Conservation (phyloP, 139 green algal species). For the Tetraselmis chui region DNA sequence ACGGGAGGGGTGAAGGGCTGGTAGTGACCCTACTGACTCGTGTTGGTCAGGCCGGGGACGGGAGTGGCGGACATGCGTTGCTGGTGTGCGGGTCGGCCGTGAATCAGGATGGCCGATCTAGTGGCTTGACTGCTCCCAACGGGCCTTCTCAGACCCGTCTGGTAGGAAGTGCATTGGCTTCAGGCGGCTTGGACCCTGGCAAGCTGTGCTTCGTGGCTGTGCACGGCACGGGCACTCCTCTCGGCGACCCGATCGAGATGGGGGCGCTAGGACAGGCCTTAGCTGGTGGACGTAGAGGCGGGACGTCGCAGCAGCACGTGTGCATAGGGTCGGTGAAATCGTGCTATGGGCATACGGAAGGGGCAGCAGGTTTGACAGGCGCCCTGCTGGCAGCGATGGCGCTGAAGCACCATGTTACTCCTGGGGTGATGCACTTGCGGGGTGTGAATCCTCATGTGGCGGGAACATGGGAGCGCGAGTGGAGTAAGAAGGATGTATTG, state of each 20-base stretch:
- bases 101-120: constrained; percentile 85
- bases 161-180: constrained; percentile 27
- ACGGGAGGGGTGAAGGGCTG: constrained; percentile 76
- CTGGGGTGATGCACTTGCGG: neutral
- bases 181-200: neutral
- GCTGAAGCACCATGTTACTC: constrained; percentile 26
- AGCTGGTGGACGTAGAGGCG: neutral
- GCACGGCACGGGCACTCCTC: constrained; percentile 31
- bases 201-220: neutral
- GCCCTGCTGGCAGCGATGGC: constrained; percentile 45
- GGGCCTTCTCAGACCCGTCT: constrained; percentile 56
- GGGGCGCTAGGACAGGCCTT: constrained; percentile 5
- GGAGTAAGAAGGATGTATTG: neutral
- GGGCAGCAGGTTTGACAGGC: constrained; percentile 66
- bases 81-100: constrained; percentile 59
- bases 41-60: neutral
- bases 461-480: neutral
- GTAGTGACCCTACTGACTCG: neutral
- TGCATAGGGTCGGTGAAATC: constrained; percentile 54
- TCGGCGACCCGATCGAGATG: constrained; percentile 34
- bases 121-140: constrained; percentile 74
- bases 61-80: constrained; percentile 4
- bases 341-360: constrained; percentile 64
- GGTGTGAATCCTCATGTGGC: constrained; percentile 14
- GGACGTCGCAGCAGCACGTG: constrained; percentile 23